A percentile compares a stretch with the other conserved stretches of the same genome.
phyloP scores from a whole-genome alignment of 2,329 filamentous ascomycete genomes.

The Paracamarosporium sp. region DNA sequence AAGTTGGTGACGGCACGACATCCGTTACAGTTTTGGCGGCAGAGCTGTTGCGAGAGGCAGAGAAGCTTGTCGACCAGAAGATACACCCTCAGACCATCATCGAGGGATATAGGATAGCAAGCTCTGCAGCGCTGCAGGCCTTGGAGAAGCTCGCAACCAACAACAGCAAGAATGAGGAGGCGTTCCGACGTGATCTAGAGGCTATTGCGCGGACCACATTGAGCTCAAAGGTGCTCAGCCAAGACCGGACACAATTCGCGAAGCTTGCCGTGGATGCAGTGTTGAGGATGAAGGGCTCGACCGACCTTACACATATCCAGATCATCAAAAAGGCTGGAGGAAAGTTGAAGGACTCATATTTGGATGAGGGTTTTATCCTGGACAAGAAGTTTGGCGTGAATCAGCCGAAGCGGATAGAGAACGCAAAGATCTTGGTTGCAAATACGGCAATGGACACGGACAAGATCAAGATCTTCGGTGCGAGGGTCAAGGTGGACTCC shows the following conservation, averaged over 20 bases:
- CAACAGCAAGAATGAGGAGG: constrained; percentile 81
- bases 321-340: constrained; percentile 99
- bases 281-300: constrained; percentile 84
- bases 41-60: constrained; percentile 92
- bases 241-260: constrained; percentile 92
- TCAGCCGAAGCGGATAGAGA: constrained; percentile 95
- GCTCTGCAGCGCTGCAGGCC: constrained; percentile 82
- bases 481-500: constrained; percentile 92
- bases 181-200: constrained; percentile 87
- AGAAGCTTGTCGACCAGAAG: constrained; percentile 97
- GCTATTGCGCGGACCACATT: constrained; percentile 94
- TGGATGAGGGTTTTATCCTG: constrained; percentile 97
- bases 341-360: constrained; percentile 95
- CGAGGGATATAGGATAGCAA: constrained; percentile 97
- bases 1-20: constrained; percentile 97
- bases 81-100: constrained; percentile 99
- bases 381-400: constrained; percentile 99
- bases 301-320: constrained; percentile 96
- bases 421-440: constrained; percentile 96
- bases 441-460: constrained; percentile 99
- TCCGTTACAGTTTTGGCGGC: constrained; percentile 96
- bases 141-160: constrained; percentile 86
- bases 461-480: constrained; percentile 99
- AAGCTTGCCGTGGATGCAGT: constrained; percentile 90
- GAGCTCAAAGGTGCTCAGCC: constrained; percentile 94